Conservation (phyloP, 2,329 filamentous ascomycete species). For the Fusarium aywerte region DNA sequence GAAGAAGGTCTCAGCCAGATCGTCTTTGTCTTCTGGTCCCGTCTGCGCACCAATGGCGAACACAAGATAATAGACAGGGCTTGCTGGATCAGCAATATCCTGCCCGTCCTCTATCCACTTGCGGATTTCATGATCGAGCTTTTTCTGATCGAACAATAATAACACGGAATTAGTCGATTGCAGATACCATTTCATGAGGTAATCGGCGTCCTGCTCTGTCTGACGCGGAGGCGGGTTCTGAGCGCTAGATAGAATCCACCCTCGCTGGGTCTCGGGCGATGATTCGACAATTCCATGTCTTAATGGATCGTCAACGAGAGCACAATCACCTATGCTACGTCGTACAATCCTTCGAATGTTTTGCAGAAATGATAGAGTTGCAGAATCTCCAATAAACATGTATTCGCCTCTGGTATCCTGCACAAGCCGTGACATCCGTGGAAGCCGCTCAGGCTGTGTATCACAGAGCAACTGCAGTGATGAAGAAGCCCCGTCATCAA, state of each 20-base stretch:
- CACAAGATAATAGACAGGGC: conserved; percentile 45
- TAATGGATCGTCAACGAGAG: conserved; percentile 51
- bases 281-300: conserved; percentile 50
- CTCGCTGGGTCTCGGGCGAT: conserved; percentile 44
- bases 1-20: conserved; percentile 49
- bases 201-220: conserved; percentile 39
- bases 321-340: conserved; percentile 47
- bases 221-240: conserved; percentile 43
- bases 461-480: conserved; percentile 40
- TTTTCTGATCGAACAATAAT: conserved; percentile 48
- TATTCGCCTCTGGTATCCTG: conserved; percentile 49
- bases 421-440: conserved; percentile 48
- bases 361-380: conserved; percentile 50
- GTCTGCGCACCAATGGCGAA: conserved; percentile 50
- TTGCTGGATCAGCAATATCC: conserved; percentile 31
- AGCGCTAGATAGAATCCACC: conserved; percentile 44
- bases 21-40: conserved; percentile 49
- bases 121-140: conserved; percentile 42
- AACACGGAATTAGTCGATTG: conserved; percentile 45
- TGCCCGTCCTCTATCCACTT: conserved; percentile 46
- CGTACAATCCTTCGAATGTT: conserved; percentile 50
- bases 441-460: conserved; percentile 41
- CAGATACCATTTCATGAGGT: conserved; percentile 49
- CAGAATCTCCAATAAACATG: conserved; percentile 53
- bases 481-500: conserved; percentile 24